Evolutionary conservation across 2,329 filamentous ascomycete species (phyloP), one percentile per base, ranked within the genome.

Genomic region (Paramyrothecium sp.): DNA sequence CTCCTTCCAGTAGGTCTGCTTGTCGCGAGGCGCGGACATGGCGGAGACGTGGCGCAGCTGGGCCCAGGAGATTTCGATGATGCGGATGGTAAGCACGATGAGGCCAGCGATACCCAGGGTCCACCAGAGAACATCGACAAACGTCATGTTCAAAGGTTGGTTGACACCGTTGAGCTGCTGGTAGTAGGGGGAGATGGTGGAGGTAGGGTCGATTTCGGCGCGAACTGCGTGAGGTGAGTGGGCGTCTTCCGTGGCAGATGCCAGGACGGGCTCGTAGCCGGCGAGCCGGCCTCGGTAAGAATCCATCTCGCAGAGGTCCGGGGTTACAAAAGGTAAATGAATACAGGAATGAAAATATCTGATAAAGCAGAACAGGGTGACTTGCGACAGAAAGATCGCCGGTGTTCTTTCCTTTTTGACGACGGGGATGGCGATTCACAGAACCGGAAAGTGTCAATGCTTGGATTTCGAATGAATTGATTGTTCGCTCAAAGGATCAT

Each of bases 121-220:
- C 80, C 81, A 86, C 85, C 85, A 88, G 13, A 88, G 66, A 44
- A 77, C 71, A 61, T 87, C 77, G 64, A 77, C 81, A 66, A 87
- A 84, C 13, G 84, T 63, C 62, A 84, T 69, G 68, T 89, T 87
- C 62, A 80, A 74, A 2, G 73, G 63, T 67, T 87, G 84, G 64
- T 86, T 82, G 61, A 89, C 85, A 55, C 86, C 86, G 64, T 81
- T 82, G 59, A 89, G 78, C 51, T 76, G 77, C 33, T 79, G 80
- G 63, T 80, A 77, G 68, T 79, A 89, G 19, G 82, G 80, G 16
- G 80, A 77, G 58, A 87, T 82, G 20, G 81, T 83, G 20, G 78
- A 74, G 47, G 72, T 75, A 21, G 78, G 68, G 51, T 71, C 67
- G 60, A 69, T 65, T 58, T 67, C 67, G 58, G 63, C 60, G 47